A percentile compares a stretch with the other conserved stretches of the same genome.
Conservation (phyloP, 805 yeast genomes). For the Scheffersomyces spartinae region DNA sequence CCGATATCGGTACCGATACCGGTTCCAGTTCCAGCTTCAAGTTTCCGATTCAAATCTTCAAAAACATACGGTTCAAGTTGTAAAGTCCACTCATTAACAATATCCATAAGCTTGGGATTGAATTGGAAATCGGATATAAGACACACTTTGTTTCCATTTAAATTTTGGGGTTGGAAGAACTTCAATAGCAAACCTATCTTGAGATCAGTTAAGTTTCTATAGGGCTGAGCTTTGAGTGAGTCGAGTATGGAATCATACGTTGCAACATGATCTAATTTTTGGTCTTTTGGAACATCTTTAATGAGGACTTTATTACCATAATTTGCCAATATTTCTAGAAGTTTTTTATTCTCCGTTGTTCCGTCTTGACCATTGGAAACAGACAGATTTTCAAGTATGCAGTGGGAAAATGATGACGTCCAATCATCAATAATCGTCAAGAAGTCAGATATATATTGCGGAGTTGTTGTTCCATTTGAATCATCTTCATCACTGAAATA, state of each 20-base stretch:
- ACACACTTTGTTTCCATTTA: slow-evolving; percentile 11
- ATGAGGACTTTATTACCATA: too few relatives aligned
- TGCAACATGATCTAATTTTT: too few relatives aligned
- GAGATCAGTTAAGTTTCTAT: too few relatives aligned
- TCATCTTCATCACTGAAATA: slow-evolving; percentile 1
- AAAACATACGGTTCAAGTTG: slow-evolving; percentile 16
- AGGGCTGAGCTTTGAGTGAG: too few relatives aligned
- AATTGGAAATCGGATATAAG: slow-evolving; percentile 26
- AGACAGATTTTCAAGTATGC: too few relatives aligned
- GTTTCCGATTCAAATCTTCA: slow-evolving; percentile 2
- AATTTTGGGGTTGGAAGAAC: too few relatives aligned
- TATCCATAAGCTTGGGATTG: slow-evolving; percentile 21
- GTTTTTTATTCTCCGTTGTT: too few relatives aligned
- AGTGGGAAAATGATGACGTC: too few relatives aligned
- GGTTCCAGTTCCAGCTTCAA: neutral
- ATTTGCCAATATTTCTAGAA: too few relatives aligned
- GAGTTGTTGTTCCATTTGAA: slow-evolving; percentile 1
- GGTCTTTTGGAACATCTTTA: too few relatives aligned
- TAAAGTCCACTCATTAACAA: slow-evolving; percentile 22
- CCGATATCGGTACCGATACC: neutral
- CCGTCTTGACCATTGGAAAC: too few relatives aligned
- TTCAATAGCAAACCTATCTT: slow-evolving; percentile 1
- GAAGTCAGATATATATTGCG: slow-evolving; percentile 13
- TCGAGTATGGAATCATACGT: too few relatives aligned
- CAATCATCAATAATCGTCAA: slow-evolving; percentile 15